Evolutionary conservation across 2,329 filamentous ascomycete species (phyloP).

Genomic region (Botryotinia narcissicola): DNA sequence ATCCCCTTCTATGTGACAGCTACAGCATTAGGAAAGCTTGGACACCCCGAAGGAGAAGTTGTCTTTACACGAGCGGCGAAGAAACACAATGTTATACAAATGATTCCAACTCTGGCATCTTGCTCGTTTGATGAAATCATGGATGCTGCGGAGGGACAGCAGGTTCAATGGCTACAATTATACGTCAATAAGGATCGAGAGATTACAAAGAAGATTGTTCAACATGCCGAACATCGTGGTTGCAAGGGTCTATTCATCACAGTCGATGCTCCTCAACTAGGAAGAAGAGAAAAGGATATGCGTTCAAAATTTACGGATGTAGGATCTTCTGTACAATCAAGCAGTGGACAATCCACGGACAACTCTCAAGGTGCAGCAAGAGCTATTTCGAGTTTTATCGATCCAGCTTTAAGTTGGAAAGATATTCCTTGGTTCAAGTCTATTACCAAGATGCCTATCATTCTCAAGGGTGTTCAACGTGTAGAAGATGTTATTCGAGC

Average conservation of each 20-base stretch:
- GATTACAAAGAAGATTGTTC: constrained; percentile 85
- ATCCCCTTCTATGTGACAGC: constrained; percentile 97
- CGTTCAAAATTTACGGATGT: constrained; percentile 83
- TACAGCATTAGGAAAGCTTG: constrained; percentile 91
- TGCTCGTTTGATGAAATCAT: constrained; percentile 98
- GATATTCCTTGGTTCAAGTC: constrained; percentile 90
- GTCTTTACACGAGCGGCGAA: constrained; percentile 79
- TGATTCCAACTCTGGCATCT: constrained; percentile 96
- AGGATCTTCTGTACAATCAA: constrained; percentile 76
- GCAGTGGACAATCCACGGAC: constrained; percentile 68
- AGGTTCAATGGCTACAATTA: constrained; percentile 94
- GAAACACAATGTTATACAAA: constrained; percentile 90
- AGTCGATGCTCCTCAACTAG: constrained; percentile 93
- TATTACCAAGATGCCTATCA: constrained; percentile 91
- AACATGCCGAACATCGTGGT: constrained; percentile 86
- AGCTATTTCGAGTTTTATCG: constrained; percentile 95
- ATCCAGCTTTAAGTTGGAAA: constrained; percentile 88
- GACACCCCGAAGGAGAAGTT: constrained; percentile 90
- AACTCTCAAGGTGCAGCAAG: constrained; percentile 88
- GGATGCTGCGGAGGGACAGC: constrained; percentile 74
- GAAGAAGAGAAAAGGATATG: constrained; percentile 97
- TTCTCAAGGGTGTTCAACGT: constrained; percentile 94
- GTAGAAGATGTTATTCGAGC: constrained; percentile 92
- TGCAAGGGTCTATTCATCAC: constrained; percentile 98
- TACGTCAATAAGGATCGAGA: constrained; percentile 92